Percentiles rank a stretch among this genome's conserved stretches.
phyloP scores from a whole-genome alignment of 148 eudicot genomes.

The Cornus kousa region DNA sequence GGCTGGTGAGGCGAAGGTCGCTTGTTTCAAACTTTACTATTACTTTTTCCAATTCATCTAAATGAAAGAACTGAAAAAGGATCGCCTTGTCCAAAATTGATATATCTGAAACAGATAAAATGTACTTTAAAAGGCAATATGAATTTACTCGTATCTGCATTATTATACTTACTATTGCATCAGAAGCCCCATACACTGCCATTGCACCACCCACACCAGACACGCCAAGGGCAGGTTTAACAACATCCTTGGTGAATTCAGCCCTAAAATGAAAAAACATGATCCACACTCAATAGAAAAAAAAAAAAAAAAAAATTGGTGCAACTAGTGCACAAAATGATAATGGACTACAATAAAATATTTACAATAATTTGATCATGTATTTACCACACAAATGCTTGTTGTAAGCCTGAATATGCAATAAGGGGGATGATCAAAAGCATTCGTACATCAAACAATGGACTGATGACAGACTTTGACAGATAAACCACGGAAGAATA shows the following conservation, averaged over 20 bases:
- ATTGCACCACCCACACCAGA: conserved; percentile 93
- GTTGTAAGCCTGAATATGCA: conserved; percentile 96
- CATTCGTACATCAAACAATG: conserved; percentile 64
- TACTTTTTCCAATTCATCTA: background rate
- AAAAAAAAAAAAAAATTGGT: background rate
- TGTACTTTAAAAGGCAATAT: background rate
- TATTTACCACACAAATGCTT: conserved; percentile 93
- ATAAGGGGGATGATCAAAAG: conserved; percentile 83
- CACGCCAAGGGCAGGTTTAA: conserved; percentile 85
- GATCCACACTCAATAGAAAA: conserved; percentile 12
- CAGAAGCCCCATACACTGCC: conserved; percentile 92
- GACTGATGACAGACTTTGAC: conserved; percentile 51
- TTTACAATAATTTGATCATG: background rate
- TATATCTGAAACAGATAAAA: background rate
- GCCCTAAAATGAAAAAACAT: conserved; percentile 50
- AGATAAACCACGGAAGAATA: conserved; percentile 46
- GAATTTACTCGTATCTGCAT: background rate
- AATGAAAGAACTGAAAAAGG: conserved; percentile 6
- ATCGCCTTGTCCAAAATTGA: background rate
- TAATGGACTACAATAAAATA: background rate
- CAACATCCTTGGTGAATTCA: conserved; percentile 73
- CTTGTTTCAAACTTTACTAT: background rate
- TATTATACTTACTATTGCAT: conserved; percentile 76
- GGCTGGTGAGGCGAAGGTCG: background rate
- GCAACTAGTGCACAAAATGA: background rate